Evolutionary conservation across 805 yeast species (phyloP).

Genomic region (Monosporozyma yasuniensis): DNA sequence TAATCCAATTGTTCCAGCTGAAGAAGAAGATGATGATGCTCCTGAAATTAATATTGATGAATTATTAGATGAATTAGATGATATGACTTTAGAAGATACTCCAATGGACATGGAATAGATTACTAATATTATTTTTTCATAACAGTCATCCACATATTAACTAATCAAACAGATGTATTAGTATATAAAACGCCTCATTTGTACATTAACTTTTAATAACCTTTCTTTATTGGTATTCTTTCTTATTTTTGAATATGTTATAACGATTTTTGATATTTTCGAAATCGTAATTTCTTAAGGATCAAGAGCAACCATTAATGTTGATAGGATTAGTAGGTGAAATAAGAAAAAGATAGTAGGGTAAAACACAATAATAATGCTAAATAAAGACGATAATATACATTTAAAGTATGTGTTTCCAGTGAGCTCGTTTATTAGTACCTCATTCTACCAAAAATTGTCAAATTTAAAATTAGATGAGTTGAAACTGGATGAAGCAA

Average conservation of each 20-base stretch:
- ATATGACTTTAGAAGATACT: slow-evolving; percentile 69
- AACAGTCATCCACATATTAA: neutral
- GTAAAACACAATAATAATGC: neutral
- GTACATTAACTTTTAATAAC: neutral
- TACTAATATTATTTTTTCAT: neutral
- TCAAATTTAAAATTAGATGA: slow-evolving; percentile 66
- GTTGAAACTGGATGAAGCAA: slow-evolving; percentile 42
- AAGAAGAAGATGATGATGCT: slow-evolving; percentile 64
- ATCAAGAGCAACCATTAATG: neutral
- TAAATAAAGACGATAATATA: neutral
- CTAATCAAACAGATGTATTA: neutral
- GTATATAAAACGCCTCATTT: neutral
- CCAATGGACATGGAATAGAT: slow-evolving; percentile 9
- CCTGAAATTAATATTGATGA: slow-evolving; percentile 89
- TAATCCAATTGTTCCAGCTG: slow-evolving; percentile 24
- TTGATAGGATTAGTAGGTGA: neutral
- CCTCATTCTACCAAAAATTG: slow-evolving; percentile 75
- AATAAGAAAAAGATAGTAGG: neutral
- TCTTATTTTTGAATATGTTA: neutral
- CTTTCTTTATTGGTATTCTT: neutral
- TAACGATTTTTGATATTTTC: neutral
- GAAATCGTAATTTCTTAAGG: neutral
- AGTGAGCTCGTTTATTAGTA: slow-evolving; percentile 67
- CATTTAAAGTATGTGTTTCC: slow-evolving; percentile 32
- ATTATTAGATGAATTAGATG: slow-evolving; percentile 88